These are phyloP conservation scores for Emergomyces pasteurianus DNA, from an alignment of 2,329 filamentous ascomycete genomes.

Conservation along the genomic window DNA sequence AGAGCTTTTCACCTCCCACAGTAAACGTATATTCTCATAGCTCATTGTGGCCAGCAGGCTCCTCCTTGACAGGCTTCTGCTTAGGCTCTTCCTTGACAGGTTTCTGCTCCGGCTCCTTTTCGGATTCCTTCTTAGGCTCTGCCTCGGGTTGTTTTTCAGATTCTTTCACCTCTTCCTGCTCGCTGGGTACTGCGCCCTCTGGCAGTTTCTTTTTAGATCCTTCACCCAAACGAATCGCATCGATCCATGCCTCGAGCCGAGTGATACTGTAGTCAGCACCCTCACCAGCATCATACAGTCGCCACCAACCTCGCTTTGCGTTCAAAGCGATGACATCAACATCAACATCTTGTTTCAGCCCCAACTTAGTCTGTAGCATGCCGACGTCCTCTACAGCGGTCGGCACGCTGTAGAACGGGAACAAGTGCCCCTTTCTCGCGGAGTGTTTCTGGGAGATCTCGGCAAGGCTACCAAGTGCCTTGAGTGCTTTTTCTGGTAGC, in stretches of 20 bases:
- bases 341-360: slow-evolving; percentile 41
- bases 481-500: slow-evolving; percentile 28
- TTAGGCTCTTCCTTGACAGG: slow-evolving; percentile 13
- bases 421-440: slow-evolving; percentile 53
- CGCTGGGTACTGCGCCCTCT: slow-evolving; percentile 42
- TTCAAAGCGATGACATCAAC: slow-evolving; percentile 74
- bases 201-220: slow-evolving; percentile 67
- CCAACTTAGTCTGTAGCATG: slow-evolving; percentile 49
- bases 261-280: slow-evolving; percentile 41
- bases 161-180: slow-evolving; percentile 23
- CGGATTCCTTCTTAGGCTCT: slow-evolving; percentile 42
- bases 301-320: slow-evolving; percentile 76
- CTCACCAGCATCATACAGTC: slow-evolving; percentile 49
- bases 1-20: too few species aligned
- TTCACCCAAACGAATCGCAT: slow-evolving; percentile 82
- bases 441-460: slow-evolving; percentile 67
- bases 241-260: slow-evolving; percentile 73
- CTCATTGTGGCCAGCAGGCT: slow-evolving; percentile 34
- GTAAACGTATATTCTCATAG: slow-evolving; percentile 18
- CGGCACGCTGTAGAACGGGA: slow-evolving; percentile 72
- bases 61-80: slow-evolving; percentile 24
- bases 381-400: slow-evolving; percentile 45
- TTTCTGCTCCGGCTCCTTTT: slow-evolving; percentile 19
- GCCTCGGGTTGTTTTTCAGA: slow-evolving; percentile 42
- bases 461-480: slow-evolving; percentile 52